Evolutionary conservation across 768 basidiomycete genomes (phyloP).

Genomic region (Suillus brevipes): DNA sequence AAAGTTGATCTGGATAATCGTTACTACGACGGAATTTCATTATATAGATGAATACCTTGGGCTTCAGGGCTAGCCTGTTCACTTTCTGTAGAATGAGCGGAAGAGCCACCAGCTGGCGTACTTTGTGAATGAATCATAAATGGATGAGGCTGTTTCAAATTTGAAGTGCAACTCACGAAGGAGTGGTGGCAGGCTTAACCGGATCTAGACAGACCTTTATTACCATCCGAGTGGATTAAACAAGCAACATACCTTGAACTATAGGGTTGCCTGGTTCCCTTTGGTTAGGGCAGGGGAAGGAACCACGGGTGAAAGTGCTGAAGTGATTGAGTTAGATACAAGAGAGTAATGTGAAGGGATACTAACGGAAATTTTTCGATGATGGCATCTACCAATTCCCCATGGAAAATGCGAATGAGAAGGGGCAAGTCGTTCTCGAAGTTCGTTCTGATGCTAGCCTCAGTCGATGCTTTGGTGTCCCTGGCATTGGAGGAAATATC

Average conservation of each 20-base stretch:
- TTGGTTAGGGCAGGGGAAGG: constrained; percentile 8
- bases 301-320: constrained; percentile 17
- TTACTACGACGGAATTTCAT: not conserved
- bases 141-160: not conserved
- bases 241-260: constrained; percentile 5
- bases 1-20: constrained; percentile 14
- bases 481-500: constrained; percentile 4
- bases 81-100: not conserved
- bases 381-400: constrained; percentile 26
- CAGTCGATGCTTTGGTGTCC: not conserved
- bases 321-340: not conserved
- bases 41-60: not conserved
- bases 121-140: not conserved
- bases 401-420: constrained; percentile 8
- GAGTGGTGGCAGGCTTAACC: not conserved
- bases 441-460: not conserved
- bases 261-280: not conserved
- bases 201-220: constrained; percentile 7
- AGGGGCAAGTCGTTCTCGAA: constrained; percentile 9
- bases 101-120: too few relatives aligned
- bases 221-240: not conserved
- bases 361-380: constrained; percentile 19
- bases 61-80: not conserved
- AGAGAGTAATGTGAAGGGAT: constrained; percentile 9
- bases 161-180: not conserved